Base-by-base conservation (phyloP, 169 alveolate species). In the Eimeria falciformis region DNA sequence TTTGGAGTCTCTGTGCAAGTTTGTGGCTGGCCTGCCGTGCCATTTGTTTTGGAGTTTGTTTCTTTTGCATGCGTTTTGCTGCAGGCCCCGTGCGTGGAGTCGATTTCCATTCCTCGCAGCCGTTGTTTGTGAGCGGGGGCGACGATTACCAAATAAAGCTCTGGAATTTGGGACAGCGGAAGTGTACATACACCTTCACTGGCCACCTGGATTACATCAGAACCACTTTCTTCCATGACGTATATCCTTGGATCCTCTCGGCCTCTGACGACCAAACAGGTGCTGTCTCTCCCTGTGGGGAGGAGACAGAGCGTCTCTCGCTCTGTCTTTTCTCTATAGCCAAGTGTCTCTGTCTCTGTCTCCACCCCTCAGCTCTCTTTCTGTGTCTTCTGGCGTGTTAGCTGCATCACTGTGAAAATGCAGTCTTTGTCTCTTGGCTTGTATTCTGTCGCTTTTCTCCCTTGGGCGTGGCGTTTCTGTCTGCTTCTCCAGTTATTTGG, bases 141-240 rank as follows among this genome's bases (percentile, higher is more conserved):
- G 99, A 98, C 93, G 99, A 98, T 92, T 97, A 97, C 96, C 97
- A 97, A 89, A 97, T 98, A 27, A 98, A 97, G 85, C 94, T 96
- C 14, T 97, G 99, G 99, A 97, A 97, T 88, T 97, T 97, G 91
- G 97, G 95, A 92, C 95, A 95, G 75, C 95, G 97, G 69, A 96
- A 97, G 82, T 97, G 99, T 91, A 94, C 97, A 65, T 97, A 97
- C 95, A 96, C 99, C 29, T 95, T 98, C 68, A 94, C 95, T 25
- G 99, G 99, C 37, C 99, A 98, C 88, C 96, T 98, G 81, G 99
- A 98, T 96, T 98, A 98, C 94, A 97, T 98, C 12, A 96, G 99
- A 89, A 97, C 98, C 45, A 99, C 98, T 17, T 96, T 97, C 94
- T 98, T 98, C 93, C 99, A 98, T 88, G 96, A 96, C 68, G 99